Base-by-base conservation (phyloP, 208 protist genomes). In the Trypanosoma cruzi region DNA sequence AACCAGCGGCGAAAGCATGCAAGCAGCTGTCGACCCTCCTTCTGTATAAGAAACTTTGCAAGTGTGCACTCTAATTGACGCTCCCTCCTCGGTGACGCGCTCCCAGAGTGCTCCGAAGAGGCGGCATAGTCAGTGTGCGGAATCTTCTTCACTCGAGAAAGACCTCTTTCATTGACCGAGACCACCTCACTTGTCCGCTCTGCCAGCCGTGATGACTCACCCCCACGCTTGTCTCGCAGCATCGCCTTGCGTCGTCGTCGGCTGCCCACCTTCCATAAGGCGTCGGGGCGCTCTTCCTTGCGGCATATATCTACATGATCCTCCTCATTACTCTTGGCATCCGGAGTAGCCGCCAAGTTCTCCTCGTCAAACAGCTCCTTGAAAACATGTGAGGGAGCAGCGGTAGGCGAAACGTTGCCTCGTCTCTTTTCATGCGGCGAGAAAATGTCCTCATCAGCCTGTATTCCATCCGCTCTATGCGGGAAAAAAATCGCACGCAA, bases 1-100 rank as follows among this genome's bases (percentile, higher is more conserved):
- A 85, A 91, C 85, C 85, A 91, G 18, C 63, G 71, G n/a, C 80
- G 85, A 4, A 91, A 28, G 36, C 74, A 91, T 11, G 16, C 18
- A 50, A 73, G 61, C 36, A 88, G 48, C 34, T 75, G 37, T 24
- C 56, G 46, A 31, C 28, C 13, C 70, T 86, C 80, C 50, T 77
- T 81, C 11, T 37, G 42, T 29, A 72, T 61, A 7, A 85, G 55
- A 60, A 82, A 78, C 50, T 31, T 56, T 37, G 82, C 55, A 28
- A 85, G 61, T 24, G 54, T 68, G 14, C 64, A 50, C 26, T 72
- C 57, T 18, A 68, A 69, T 4, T 60, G 62, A 10, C 58, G 50
- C 31, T 77, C 59, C 57, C 61, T 71, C 31, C 49, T 61, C 46
- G 36, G 3, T 29, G 53, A 24, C 26, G 11, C 42, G 40, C 11